A percentile compares a stretch with the other conserved stretches of the same genome.
These are phyloP conservation scores for Leccinum variicolor DNA, from an alignment of 768 basidiomycete genomes.

Conservation along the genomic window DNA sequence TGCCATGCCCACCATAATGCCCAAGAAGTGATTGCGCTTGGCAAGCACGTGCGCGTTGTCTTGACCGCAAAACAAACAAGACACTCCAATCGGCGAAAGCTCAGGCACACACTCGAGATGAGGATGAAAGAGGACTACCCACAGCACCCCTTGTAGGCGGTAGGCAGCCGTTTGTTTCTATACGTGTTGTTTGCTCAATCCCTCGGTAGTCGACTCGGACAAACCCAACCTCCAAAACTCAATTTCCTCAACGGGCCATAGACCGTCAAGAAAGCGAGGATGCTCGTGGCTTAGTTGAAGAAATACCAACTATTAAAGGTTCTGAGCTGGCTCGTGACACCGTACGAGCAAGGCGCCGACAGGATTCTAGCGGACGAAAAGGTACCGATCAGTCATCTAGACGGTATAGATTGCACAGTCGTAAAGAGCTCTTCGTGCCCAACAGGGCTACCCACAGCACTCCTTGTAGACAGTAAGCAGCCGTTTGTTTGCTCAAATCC, in stretches of 20 bases:
- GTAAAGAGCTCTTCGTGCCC: too few relatives aligned
- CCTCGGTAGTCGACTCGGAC: slow-evolving; percentile 77
- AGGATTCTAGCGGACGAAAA: slow-evolving; percentile 98
- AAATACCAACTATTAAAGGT: slow-evolving; percentile 95
- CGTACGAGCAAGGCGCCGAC: slow-evolving; percentile 99
- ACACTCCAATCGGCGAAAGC: slow-evolving; percentile 65
- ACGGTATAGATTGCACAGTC: slow-evolving; percentile 40
- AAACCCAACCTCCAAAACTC: slow-evolving; percentile 99
- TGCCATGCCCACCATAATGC: slow-evolving; percentile 86
- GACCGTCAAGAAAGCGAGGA: slow-evolving; percentile 87
- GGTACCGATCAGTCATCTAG: slow-evolving; percentile 47
- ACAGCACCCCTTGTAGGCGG: slow-evolving; percentile 64
- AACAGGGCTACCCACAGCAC: too few relatives aligned
- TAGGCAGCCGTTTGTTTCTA: slow-evolving; percentile 36
- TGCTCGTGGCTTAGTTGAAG: slow-evolving; percentile 95
- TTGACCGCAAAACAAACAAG: slow-evolving; percentile 79
- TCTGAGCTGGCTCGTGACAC: slow-evolving; percentile 95
- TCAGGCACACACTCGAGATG: slow-evolving; percentile 40
- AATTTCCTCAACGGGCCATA: slow-evolving; percentile 81
- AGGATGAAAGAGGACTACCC: slow-evolving; percentile 35
- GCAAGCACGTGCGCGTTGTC: slow-evolving; percentile 69
- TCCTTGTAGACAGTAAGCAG: too few relatives aligned
- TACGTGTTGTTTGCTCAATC: slow-evolving; percentile 1
- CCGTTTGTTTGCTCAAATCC: too few relatives aligned
- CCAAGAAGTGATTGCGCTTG: slow-evolving; percentile 79